Conservation (phyloP, 257 asterid species). For the Solanum dulcamara region DNA sequence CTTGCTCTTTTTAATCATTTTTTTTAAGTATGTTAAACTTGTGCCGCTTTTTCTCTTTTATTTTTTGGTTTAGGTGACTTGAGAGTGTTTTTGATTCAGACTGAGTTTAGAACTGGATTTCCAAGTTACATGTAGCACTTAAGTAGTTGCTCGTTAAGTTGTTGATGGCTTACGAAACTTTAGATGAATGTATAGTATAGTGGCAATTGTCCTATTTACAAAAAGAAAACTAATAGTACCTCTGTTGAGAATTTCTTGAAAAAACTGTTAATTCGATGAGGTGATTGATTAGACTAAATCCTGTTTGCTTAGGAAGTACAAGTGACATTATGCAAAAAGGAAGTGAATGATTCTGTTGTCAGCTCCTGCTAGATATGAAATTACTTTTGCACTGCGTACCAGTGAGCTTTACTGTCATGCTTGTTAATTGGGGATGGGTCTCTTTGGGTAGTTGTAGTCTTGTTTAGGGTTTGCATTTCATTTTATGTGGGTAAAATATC, state of each 20-base stretch:
- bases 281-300: not conserved
- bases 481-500: not conserved
- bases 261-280: not conserved
- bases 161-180: not conserved
- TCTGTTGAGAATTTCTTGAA: not conserved
- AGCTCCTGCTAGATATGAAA: not conserved
- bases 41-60: not conserved
- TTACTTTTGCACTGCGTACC: not conserved
- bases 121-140: not conserved
- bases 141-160: not conserved
- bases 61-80: not conserved
- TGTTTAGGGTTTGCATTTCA: not conserved
- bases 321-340: not conserved
- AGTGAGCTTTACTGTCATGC: not conserved
- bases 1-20: not conserved
- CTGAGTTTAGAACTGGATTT: not conserved
- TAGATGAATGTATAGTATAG: not conserved
- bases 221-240: not conserved
- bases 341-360: not conserved
- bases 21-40: not conserved
- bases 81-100: not conserved
- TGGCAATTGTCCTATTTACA: not conserved
- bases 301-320: not conserved
- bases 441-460: not conserved
- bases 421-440: not conserved